Evolutionary conservation across 257 asterid species (phyloP), one percentile per base, ranked within the genome.

Genomic region (Fraxinus americana): DNA sequence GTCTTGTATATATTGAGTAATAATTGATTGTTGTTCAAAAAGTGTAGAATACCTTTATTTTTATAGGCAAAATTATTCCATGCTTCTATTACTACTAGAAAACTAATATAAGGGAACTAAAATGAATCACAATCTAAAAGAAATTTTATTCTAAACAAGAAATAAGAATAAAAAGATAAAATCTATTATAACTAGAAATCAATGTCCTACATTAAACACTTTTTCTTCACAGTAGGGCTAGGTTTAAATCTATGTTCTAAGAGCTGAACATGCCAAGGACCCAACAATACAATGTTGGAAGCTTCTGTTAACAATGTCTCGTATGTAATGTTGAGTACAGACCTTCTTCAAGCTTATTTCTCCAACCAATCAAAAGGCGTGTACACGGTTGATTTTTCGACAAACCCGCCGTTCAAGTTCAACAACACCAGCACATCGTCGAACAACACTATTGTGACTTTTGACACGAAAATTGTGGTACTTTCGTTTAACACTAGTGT

Each of bases 251-350:
- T 90, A 0, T 88, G 89, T 25, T 69, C 84, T 4, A 74, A 78
- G 17, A 77, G 73, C 30, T 72, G 67, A 30, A 75, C 81, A 8
- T 86, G 90, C 36, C 89, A 82, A 67, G 90, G 89, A 48, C 90
- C 90, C 21, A 86, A 86, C 25, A 75, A 78, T 32, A 88, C 92
- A 0, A 75, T 85, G 52, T 75, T 84, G 0, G 83, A 85, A 1
- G 86, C 90, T 11, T 78, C 89, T n/a, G 73, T 86, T 32, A 86
- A 85, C 72, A 86, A 88, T 38, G 82, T 86, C 25, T 86, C 92
- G 11, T 84, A 86, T 27, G 84, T 83, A 71, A 80, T 76, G 11
- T 90, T 85, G 5, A 79, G 69, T 17, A 84, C 76, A 34, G 81
- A 89, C 48, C 13, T 86, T 5, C 83, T 88, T 2, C 92, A 88